These are phyloP conservation scores for Acacia pycnantha DNA, from an alignment of 331 rosid genomes.

Conservation along the genomic window DNA sequence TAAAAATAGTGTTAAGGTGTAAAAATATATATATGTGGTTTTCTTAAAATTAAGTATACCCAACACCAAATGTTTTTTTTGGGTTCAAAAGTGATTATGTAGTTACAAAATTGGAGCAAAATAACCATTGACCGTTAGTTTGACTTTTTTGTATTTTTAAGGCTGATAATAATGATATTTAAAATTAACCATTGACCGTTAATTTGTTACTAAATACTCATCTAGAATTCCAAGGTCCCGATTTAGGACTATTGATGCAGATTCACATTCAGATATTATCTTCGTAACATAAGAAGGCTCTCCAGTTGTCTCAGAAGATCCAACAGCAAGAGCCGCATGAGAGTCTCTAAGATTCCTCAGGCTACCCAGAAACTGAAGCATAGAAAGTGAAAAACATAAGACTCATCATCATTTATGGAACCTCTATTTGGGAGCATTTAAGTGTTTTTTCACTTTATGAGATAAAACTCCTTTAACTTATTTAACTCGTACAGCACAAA, in stretches of 20 bases:
- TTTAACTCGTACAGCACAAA: not conserved
- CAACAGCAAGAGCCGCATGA: slow-evolving; percentile 86
- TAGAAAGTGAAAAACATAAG: not conserved
- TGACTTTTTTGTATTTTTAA: too few species aligned
- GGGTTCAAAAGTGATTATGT: too few species aligned
- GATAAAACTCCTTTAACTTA: not conserved
- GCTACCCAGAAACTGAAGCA: slow-evolving; percentile 72
- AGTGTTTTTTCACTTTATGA: not conserved
- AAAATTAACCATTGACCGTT: too few species aligned
- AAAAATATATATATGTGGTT: too few species aligned
- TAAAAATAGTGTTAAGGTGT: too few species aligned
- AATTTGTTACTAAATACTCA: slow-evolving; percentile 34
- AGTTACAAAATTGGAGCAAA: too few species aligned
- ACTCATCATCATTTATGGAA: not conserved
- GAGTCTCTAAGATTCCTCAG: slow-evolving; percentile 92
- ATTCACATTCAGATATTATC: slow-evolving; percentile 89
- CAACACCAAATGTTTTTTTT: too few species aligned
- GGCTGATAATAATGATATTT: too few species aligned
- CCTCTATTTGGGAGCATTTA: not conserved
- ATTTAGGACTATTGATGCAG: slow-evolving; percentile 77
- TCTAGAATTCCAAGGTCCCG: slow-evolving; percentile 86
- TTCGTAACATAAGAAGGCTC: slow-evolving; percentile 87
- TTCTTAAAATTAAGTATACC: too few species aligned
- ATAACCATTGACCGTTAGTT: too few species aligned
- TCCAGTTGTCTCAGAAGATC: slow-evolving; percentile 80